A percentile compares a stretch with the other conserved stretches of the same genome.
Conservation (phyloP, 345 rosid species). For the Laguncularia racemosa region DNA sequence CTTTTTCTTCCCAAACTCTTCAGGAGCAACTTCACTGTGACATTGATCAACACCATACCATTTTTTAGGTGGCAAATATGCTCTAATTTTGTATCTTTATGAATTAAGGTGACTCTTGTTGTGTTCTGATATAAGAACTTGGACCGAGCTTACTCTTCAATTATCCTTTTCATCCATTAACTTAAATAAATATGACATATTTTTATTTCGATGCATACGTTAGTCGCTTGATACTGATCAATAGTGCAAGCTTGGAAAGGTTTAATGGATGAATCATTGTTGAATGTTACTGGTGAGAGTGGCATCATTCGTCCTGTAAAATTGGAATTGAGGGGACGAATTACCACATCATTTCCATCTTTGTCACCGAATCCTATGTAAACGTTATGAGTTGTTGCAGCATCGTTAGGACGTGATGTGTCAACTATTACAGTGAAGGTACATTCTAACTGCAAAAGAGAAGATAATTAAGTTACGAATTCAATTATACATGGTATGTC, state of each 20-base stretch:
- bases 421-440: constrained; percentile 37
- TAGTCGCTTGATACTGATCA: constrained; percentile 32
- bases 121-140: constrained; percentile 20
- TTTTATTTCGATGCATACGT: constrained; percentile 28
- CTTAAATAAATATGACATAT: constrained; percentile 38
- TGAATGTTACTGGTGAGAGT: constrained; percentile 25
- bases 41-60: constrained; percentile 50
- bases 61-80: constrained; percentile 33
- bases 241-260: constrained; percentile 49
- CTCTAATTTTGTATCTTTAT: constrained; percentile 28
- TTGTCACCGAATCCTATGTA: constrained; percentile 42
- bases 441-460: constrained; percentile 20
- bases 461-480: too few relatives aligned
- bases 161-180: constrained; percentile 26
- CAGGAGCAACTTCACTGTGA: constrained; percentile 16
- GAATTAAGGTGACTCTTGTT: constrained; percentile 24
- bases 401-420: constrained; percentile 38
- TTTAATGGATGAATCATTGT: constrained; percentile 22
- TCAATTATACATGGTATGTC: too few relatives aligned
- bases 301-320: constrained; percentile 29
- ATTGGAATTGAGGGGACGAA: constrained; percentile 30
- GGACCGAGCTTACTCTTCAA: constrained; percentile 45
- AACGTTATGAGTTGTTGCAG: constrained; percentile 30
- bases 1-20: constrained; percentile 27
- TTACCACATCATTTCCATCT: constrained; percentile 29